Base-by-base conservation (phyloP, 2,329 filamentous ascomycete genomes). In the Amauroascus niger region DNA sequence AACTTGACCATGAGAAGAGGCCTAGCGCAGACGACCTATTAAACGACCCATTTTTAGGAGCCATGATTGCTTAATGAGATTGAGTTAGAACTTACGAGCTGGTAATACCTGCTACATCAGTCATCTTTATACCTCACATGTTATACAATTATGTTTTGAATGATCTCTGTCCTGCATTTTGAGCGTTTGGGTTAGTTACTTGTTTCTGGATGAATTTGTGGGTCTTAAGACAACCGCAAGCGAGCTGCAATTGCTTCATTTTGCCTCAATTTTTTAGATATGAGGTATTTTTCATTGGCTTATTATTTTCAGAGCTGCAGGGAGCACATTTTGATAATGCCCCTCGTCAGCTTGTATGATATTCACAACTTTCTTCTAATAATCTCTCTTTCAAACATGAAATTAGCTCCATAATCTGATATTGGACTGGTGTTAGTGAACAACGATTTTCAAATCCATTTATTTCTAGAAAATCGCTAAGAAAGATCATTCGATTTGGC, bases 21-120 rank as follows among this genome's bases (percentile, higher is more conserved):
- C 93, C 93, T 2, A 94, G 83, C 63, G 93, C 93, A 11, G 90
- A 96, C 64, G 90, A 97, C 64, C 73, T 98, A 61, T 81, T 95
- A 70, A 78, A 84, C 53, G 90, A 86, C 71, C 80, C 83, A 33
- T 97, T 97, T 73, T 75, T 94, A 67, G 81, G 82, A 54, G 83
- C 86, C 13, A 52, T 52, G 55, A 85, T 85, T 66, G 81, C 81
- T 58, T 83, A 63, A 69, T 37, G 22, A 35, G 20, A 28, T 9
- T 2, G 7, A n/a, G n/a, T n/a, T n/a, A n/a, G n/a, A n/a, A n/a
- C n/a, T n/a, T n/a, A n/a, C n/a, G n/a, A n/a, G n/a, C n/a, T n/a
- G n/a, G n/a, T n/a, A n/a, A n/a, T n/a, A n/a, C n/a, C n/a, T n/a
- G n/a, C n/a, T n/a, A n/a, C n/a, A n/a, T n/a, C n/a, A n/a, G n/a